Evolutionary conservation across 257 asterid species (phyloP), one percentile per base, ranked within the genome.

Genomic region (Solanum medicagineum): DNA sequence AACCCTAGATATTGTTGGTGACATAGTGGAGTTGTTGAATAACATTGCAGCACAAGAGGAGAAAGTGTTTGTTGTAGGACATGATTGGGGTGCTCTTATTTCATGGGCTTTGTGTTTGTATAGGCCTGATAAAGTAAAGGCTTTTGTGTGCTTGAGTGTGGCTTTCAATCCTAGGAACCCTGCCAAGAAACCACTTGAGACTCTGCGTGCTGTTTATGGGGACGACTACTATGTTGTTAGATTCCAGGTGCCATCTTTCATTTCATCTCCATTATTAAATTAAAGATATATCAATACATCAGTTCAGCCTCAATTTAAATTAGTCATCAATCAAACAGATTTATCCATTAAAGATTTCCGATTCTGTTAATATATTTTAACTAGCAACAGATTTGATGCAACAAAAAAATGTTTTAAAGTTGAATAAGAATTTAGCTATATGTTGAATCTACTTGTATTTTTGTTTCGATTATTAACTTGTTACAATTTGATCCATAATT

Each of bases 61-160:
- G 71, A 88, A 89, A 90, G 98, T 95, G 88, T 92, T 93, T 32
- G 91, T 95, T 56, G 97, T 95, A 68, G 98, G 93, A 5, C 98
- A 95, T 86, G 98, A 94, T 63, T 93, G 98, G 98, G 98, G 98
- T 20, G 97, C 98, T 14, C 0, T 89, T 15, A 81, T 93, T 4
- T 97, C 96, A 17, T 95, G 98, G 98, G 90, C 90, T 16, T 56
- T 95, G 84, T 91, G 94, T 84, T 14, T 92, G 92, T 94, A 91
- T 55, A 87, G 97, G 53, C 96, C 98, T 51, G 98, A 95, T 84
- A 91, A 89, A 87, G 93, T 95, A 5, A 87, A 90, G 84, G 98
- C 94, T 15, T 81, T 94, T 93, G 91, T 94, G 81, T 94, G 90
- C 47, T 74, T 95, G 91, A 94, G 98, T 86, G 98, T 91, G 40